phyloP scores from a whole-genome alignment of 2,329 filamentous ascomycete genomes.

The Penicillium occitanis region DNA sequence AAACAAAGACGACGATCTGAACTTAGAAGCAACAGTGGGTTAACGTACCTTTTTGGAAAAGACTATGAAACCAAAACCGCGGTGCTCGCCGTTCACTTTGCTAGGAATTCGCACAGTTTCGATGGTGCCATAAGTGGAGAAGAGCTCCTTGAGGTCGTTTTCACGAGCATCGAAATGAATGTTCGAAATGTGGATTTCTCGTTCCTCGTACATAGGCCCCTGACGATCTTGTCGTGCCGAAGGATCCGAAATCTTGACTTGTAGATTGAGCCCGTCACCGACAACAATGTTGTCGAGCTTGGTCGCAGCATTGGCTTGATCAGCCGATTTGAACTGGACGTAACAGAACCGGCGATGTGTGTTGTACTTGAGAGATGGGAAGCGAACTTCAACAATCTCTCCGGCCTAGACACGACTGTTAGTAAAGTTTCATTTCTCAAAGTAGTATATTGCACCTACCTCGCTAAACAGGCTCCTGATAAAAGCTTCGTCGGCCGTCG shows the following conservation, averaged over 20 bases:
- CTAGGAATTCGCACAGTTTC: conserved; percentile 69
- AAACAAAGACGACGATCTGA: neutral
- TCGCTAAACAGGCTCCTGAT: conserved; percentile 59
- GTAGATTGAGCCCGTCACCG: conserved; percentile 66
- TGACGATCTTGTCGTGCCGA: conserved; percentile 72
- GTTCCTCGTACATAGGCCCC: conserved; percentile 79
- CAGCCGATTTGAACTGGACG: conserved; percentile 73
- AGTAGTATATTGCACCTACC: conserved; percentile 32
- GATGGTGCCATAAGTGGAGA: conserved; percentile 73
- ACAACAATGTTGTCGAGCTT: conserved; percentile 69
- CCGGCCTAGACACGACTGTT: conserved; percentile 57
- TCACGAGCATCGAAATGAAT: conserved; percentile 64
- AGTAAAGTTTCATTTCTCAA: conserved; percentile 5
- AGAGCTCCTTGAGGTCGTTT: conserved; percentile 67
- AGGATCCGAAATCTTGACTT: conserved; percentile 83
- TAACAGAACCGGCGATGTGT: conserved; percentile 92
- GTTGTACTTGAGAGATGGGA: conserved; percentile 88
- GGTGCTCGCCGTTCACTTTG: conserved; percentile 66
- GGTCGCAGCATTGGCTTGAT: conserved; percentile 69
- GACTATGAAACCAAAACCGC: conserved; percentile 77
- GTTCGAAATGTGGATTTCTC: conserved; percentile 78
- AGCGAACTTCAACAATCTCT: conserved; percentile 79
- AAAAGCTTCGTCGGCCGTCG: conserved; percentile 49
- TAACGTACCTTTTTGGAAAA: conserved; percentile 62
- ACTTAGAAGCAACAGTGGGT: neutral